Percentiles rank a stretch among this genome's conserved stretches.
These are phyloP conservation scores for Trametes gibbosa DNA, from an alignment of 768 basidiomycete genomes.

Conservation along the genomic window DNA sequence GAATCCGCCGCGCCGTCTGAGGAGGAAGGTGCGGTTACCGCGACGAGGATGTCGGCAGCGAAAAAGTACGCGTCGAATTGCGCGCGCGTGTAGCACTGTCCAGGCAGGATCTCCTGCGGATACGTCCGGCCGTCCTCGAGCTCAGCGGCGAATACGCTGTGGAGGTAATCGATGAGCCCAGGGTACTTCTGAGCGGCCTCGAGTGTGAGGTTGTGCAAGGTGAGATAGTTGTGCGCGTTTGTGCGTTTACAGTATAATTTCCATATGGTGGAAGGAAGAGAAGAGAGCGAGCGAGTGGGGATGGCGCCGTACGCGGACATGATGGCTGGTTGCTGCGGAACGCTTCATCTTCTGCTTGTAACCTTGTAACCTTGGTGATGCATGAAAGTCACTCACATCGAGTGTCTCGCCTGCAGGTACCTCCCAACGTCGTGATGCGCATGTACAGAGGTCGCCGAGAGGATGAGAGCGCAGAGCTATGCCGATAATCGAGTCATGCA, in stretches of 20 bases:
- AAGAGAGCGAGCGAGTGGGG: constrained; percentile 28
- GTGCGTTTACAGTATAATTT: constrained; percentile 25
- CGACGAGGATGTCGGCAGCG: constrained; percentile 72
- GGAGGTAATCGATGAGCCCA: constrained; percentile 61
- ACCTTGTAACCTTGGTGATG: no score
- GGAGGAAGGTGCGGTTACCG: constrained; percentile 37
- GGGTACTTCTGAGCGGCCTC: constrained; percentile 30
- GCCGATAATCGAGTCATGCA: no score
- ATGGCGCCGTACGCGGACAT: constrained; percentile 81
- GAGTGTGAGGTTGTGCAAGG: constrained; percentile 39
- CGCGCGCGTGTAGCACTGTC: constrained; percentile 38
- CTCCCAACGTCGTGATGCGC: no score
- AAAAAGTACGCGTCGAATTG: constrained; percentile 78
- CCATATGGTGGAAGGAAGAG: constrained; percentile 52
- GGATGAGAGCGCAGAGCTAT: no score
- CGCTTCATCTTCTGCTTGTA: no score
- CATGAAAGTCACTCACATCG: no score
- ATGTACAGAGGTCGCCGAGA: no score
- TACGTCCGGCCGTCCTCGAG: constrained; percentile 79
- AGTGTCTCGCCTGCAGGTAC: no score
- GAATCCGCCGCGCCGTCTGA: constrained; percentile 18
- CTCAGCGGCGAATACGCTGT: constrained; percentile 64
- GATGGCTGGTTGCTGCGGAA: background rate
- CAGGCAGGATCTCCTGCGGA: constrained; percentile 70
- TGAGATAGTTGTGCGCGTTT: constrained; percentile 21